Evolutionary conservation across 73 alveolate species (phyloP).

Genomic region (Tetrahymena malaccensis): DNA sequence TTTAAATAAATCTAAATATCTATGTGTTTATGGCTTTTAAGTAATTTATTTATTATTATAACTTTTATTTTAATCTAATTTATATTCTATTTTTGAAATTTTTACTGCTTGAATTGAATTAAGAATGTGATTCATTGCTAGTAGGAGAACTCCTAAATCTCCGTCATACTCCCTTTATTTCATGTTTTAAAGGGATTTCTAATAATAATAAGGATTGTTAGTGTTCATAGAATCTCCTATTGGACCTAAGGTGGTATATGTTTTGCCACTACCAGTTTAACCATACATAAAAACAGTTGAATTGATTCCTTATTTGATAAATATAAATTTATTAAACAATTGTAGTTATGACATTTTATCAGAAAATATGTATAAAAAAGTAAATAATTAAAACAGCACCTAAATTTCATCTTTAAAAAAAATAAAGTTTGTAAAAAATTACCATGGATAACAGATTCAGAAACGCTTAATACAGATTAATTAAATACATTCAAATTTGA

Average conservation of each 20-base stretch:
- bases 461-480: neutral
- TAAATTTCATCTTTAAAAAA: too few species aligned
- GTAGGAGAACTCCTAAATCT: neutral
- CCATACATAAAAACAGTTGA: conserved; percentile 87
- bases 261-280: conserved; percentile 89
- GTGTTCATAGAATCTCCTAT: neutral
- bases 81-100: neutral
- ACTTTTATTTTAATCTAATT: too few species aligned
- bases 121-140: neutral
- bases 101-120: neutral
- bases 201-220: neutral
- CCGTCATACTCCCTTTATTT: neutral
- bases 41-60: too few species aligned
- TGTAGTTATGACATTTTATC: neutral
- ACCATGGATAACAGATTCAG: neutral
- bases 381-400: too few species aligned
- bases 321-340: neutral
- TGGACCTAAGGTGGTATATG: conserved; percentile 82
- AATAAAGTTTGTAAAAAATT: neutral
- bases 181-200: neutral
- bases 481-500: neutral
- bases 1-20: too few species aligned
- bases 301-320: conserved; percentile 60
- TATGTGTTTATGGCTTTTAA: too few species aligned
- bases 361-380: too few species aligned